These are phyloP conservation scores for Clarireedia monteithiana DNA, from an alignment of 2,329 filamentous ascomycete species.

Conservation along the genomic window DNA sequence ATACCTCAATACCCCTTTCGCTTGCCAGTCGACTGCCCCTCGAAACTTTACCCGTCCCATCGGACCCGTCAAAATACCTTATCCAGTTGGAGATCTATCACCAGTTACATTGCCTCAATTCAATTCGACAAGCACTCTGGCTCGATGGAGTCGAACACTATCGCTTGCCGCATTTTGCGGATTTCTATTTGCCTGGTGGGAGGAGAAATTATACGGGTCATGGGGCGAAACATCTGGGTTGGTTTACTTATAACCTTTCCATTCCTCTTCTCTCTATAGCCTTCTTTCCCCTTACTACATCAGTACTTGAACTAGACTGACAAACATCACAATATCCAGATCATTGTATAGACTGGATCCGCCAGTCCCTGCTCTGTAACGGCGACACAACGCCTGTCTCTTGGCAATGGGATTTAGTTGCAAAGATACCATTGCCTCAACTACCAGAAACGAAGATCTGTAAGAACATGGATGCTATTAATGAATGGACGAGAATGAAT, in stretches of 20 bases:
- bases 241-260: not conserved
- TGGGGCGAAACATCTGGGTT: conserved; percentile 2
- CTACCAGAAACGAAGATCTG: not conserved
- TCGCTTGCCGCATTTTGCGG: not conserved
- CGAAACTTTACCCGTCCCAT: not conserved
- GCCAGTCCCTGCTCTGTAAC: conserved; percentile 1
- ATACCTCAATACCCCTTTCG: not conserved
- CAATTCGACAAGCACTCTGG: conserved; percentile 1
- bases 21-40: not conserved
- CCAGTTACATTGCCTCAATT: not conserved
- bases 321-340: not conserved
- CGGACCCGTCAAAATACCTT: not conserved
- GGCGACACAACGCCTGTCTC: conserved; percentile 3
- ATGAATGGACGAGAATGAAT: not conserved
- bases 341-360: conserved; percentile 4
- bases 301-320: not conserved
- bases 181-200: not conserved
- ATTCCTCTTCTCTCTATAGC: not conserved
- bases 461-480: not conserved
- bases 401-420: not conserved
- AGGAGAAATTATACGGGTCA: not conserved
- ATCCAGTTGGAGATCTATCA: not conserved
- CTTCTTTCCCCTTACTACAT: not conserved
- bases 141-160: not conserved
- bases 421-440: not conserved